A percentile compares a stretch with the other conserved stretches of the same genome.
These are phyloP conservation scores for Erysimum cheiri DNA, from an alignment of 441 rosid genomes.

Conservation along the genomic window DNA sequence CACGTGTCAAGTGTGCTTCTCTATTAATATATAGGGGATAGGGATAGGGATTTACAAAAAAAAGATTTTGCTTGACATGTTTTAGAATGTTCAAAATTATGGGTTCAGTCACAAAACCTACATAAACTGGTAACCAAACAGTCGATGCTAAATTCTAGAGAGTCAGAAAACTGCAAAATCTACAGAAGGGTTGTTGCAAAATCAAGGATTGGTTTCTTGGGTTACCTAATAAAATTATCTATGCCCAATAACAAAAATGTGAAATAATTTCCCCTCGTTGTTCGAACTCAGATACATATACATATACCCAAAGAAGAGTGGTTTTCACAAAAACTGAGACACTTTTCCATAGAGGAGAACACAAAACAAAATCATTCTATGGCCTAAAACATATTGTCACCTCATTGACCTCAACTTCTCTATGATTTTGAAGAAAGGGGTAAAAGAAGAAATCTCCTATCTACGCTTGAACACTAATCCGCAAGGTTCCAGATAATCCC, in stretches of 20 bases:
- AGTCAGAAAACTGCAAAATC: too few species aligned
- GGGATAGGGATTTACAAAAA: too few species aligned
- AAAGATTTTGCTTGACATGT: not conserved
- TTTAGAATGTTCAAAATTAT: not conserved
- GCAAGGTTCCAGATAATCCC: conserved; percentile 7
- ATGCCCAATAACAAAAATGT: not conserved
- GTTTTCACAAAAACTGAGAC: conserved; percentile 16
- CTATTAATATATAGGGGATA: too few species aligned
- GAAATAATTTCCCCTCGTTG: not conserved
- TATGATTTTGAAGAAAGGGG: not conserved
- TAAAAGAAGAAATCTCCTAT: conserved; percentile 12
- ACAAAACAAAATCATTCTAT: conserved; percentile 6
- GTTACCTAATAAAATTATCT: not conserved
- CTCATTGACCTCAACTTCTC: conserved; percentile 27
- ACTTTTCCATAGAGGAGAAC: conserved; percentile 1
- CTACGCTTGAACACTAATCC: conserved; percentile 14
- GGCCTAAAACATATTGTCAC: conserved; percentile 2
- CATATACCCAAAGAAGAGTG: not conserved
- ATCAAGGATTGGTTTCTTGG: not conserved
- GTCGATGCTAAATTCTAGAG: too few species aligned
- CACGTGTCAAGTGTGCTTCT: too few species aligned
- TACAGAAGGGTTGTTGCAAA: too few species aligned
- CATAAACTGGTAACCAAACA: too few species aligned
- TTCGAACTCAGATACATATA: conserved; percentile 13
- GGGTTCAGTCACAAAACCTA: not conserved